Conservation (phyloP, 192 early-diverging fungal species). For the Lobosporangium transversale region DNA sequence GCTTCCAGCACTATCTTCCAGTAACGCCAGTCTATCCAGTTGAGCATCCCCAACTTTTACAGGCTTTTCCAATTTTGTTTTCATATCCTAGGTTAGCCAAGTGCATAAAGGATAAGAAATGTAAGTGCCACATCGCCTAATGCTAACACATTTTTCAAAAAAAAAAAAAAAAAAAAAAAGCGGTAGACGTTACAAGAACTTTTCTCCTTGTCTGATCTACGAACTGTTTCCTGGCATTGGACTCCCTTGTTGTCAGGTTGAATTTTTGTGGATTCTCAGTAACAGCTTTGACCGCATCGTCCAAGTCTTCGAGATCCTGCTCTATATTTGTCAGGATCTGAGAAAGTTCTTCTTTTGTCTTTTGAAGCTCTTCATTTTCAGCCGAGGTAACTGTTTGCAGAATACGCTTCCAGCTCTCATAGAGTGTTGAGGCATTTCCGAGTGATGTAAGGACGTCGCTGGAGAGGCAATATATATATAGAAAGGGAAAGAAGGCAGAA, state of each 20-base stretch:
- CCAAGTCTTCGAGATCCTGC: slow-evolving; percentile 63
- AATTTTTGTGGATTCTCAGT: slow-evolving; percentile 55
- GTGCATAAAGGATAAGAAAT: too few species aligned
- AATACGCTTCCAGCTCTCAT: slow-evolving; percentile 64
- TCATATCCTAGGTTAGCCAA: slow-evolving; percentile 28
- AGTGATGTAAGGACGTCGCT: slow-evolving; percentile 59
- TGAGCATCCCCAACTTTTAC: slow-evolving; percentile 46
- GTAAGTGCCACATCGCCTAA: neutral
- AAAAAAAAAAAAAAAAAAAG: neutral
- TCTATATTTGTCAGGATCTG: slow-evolving; percentile 52
- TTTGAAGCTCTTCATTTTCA: slow-evolving; percentile 62
- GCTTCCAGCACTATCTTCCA: slow-evolving; percentile 27
- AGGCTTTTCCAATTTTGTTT: slow-evolving; percentile 36
- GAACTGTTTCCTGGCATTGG: slow-evolving; percentile 54
- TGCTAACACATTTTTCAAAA: too few species aligned
- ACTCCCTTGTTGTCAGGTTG: slow-evolving; percentile 48
- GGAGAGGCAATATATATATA: too few species aligned
- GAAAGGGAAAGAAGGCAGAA: too few species aligned
- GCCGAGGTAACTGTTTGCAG: slow-evolving; percentile 62
- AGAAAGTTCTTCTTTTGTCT: slow-evolving; percentile 64
- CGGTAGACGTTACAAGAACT: slow-evolving; percentile 20
- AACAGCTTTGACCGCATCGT: slow-evolving; percentile 61
- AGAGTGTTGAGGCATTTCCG: slow-evolving; percentile 55
- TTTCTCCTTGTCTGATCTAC: slow-evolving; percentile 46
- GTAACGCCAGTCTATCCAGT: slow-evolving; percentile 31